Evolutionary conservation across 371 early-diverging fungal species (phyloP).

Genomic region (Mucor ambiguus): DNA sequence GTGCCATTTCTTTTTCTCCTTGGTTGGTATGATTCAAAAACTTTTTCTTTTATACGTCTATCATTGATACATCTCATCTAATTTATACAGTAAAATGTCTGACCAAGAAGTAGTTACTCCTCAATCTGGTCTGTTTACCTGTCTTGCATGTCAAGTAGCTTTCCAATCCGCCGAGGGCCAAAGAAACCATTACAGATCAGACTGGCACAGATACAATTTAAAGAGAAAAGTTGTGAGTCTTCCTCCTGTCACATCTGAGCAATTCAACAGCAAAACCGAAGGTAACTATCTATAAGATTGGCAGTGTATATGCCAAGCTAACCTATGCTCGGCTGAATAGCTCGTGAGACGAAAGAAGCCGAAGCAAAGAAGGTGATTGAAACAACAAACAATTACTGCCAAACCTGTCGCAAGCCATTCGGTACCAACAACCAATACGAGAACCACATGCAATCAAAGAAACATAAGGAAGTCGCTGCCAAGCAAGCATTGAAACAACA

Average conservation of each 20-base stretch:
- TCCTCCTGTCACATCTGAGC: slow-evolving; percentile 73
- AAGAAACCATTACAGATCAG: slow-evolving; percentile 80
- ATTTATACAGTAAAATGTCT: slow-evolving; percentile 11
- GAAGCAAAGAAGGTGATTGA: slow-evolving; percentile 26
- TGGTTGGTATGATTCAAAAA: neutral
- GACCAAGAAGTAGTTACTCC: slow-evolving; percentile 15
- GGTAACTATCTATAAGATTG: slow-evolving; percentile 23
- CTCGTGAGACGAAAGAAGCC: slow-evolving; percentile 29
- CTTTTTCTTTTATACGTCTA: neutral
- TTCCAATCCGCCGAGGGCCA: slow-evolving; percentile 82
- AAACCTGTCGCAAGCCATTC: slow-evolving; percentile 68
- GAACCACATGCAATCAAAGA: slow-evolving; percentile 89
- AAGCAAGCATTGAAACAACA: slow-evolving; percentile 31
- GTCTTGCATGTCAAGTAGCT: slow-evolving; percentile 84
- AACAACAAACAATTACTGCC: slow-evolving; percentile 40
- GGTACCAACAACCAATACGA: slow-evolving; percentile 80
- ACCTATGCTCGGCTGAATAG: slow-evolving; percentile 17
- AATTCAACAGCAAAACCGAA: slow-evolving; percentile 60
- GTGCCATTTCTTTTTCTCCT: neutral
- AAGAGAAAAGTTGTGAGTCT: slow-evolving; percentile 84
- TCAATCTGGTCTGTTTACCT: slow-evolving; percentile 58
- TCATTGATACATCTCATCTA: neutral
- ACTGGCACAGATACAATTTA: slow-evolving; percentile 92
- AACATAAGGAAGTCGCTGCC: slow-evolving; percentile 83
- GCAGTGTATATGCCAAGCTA: neutral